A percentile compares a stretch with the other conserved stretches of the same genome.
phyloP scores from a whole-genome alignment of 345 rosid species.

The Nasturtium officinale region DNA sequence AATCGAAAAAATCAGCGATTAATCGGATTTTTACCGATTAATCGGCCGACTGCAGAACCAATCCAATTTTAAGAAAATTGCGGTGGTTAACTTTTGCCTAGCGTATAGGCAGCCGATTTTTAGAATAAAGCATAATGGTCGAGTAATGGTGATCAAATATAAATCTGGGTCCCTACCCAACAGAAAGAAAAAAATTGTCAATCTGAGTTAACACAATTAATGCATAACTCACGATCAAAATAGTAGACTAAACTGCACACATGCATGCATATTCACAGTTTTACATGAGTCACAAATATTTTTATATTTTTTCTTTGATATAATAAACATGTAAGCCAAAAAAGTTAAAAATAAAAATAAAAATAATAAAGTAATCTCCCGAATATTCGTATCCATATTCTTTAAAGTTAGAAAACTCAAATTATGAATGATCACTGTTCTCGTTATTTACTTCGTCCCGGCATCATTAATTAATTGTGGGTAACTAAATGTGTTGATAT shows the following conservation, averaged over 20 bases:
- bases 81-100: too few relatives aligned
- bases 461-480: background rate
- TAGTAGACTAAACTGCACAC: background rate
- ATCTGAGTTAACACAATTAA: background rate
- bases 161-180: background rate
- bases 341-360: too few relatives aligned
- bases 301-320: too few relatives aligned
- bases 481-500: constrained; percentile 1
- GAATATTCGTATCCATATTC: background rate
- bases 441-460: background rate
- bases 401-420: background rate
- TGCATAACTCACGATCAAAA: background rate
- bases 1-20: too few relatives aligned
- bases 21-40: too few relatives aligned
- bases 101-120: too few relatives aligned
- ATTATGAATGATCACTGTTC: background rate
- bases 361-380: too few relatives aligned
- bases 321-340: too few relatives aligned
- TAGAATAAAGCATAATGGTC: background rate
- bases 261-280: background rate
- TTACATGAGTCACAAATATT: background rate
- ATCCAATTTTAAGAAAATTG: too few relatives aligned
- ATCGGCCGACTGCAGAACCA: too few relatives aligned
- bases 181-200: background rate
- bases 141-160: background rate